Base-by-base conservation (phyloP, 768 basidiomycete genomes). In the Hydnomerulius pinastri region DNA sequence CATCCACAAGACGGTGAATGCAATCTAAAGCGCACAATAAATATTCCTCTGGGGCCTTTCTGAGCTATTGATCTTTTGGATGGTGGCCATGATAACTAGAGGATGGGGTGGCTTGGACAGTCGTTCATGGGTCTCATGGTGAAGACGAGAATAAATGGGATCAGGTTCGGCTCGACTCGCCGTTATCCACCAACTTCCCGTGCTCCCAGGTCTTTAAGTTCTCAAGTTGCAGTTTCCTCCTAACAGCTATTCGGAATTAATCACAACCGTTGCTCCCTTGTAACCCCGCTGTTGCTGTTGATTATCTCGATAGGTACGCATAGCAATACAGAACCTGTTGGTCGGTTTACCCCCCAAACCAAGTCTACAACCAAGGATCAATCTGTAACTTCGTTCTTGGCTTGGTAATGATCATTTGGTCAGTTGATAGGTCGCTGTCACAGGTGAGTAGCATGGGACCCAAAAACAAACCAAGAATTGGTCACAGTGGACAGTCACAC, bases 51-150 rank as follows among this genome's bases (percentile, higher is more conserved):
- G 43, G 54, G 73, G 65, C 58, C 77, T 76, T 47, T 81, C 74
- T 18, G 64, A 46, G 2, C 76, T 71, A 66, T 85, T 81, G 56
- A 85, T 76, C 61, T 77, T 79, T 67, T 83, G 75, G 49, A 83
- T 64, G 27, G 73, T 73, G 66, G 78, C 76, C 68, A 70, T 75
- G 63, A 62, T 36, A 65, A 25, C 15, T 27, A 6, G 24, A 15
- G 13, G 33, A 25, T 28, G 18, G 30, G 40, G 43, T 15, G 39
- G 11, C 6, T 35, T 48, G 24, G 21, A 29, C 18, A 18, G 36
- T 50, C 27, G 47, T 30, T 23, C 29, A 46, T 7, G n/a, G n/a
- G 4, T 23, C 2, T 17, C 25, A 24, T 24, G 20, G 23, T 23
- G 4, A 7, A 24, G 11, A 39, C 4, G 20, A 24, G 25, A 35